These are phyloP conservation scores for Pulicaria dysenterica DNA, from an alignment of 129 eudicot species.

Conservation along the genomic window DNA sequence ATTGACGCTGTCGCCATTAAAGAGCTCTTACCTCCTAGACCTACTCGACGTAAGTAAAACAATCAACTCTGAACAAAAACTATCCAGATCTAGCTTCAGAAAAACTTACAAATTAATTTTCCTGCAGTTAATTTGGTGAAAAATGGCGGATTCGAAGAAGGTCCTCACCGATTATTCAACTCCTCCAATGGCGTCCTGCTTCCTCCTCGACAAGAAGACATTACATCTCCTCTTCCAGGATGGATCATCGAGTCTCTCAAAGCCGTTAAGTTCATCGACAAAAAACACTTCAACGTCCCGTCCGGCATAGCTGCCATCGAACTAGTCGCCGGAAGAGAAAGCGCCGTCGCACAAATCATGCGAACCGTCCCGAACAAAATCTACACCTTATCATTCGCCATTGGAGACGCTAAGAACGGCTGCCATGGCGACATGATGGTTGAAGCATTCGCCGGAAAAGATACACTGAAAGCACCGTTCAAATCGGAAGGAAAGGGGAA, in stretches of 20 bases:
- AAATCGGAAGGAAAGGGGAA: slow-evolving; percentile 74
- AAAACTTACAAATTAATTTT: background rate
- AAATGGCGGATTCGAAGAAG: slow-evolving; percentile 84
- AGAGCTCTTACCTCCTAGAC: slow-evolving; percentile 65
- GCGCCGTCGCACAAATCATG: slow-evolving; percentile 76
- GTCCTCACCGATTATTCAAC: slow-evolving; percentile 65
- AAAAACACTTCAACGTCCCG: slow-evolving; percentile 71
- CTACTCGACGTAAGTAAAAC: slow-evolving; percentile 46
- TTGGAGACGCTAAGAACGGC: slow-evolving; percentile 74
- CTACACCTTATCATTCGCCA: slow-evolving; percentile 57
- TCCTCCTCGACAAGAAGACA: slow-evolving; percentile 77
- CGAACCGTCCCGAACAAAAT: slow-evolving; percentile 56
- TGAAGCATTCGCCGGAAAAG: slow-evolving; percentile 74
- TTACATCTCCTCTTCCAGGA: slow-evolving; percentile 79
- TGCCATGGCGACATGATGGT: slow-evolving; percentile 96
- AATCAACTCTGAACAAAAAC: background rate
- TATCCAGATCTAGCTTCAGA: background rate
- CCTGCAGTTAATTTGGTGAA: slow-evolving; percentile 63
- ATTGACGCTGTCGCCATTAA: slow-evolving; percentile 88
- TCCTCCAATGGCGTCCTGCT: slow-evolving; percentile 76
- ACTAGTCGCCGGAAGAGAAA: slow-evolving; percentile 88
- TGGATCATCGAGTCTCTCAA: slow-evolving; percentile 92
- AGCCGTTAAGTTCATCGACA: slow-evolving; percentile 77
- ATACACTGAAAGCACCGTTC: slow-evolving; percentile 63
- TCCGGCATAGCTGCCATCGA: slow-evolving; percentile 64